These are phyloP conservation scores for Apostasia ramifera DNA, from an alignment of 106 monocot genomes.

Conservation along the genomic window DNA sequence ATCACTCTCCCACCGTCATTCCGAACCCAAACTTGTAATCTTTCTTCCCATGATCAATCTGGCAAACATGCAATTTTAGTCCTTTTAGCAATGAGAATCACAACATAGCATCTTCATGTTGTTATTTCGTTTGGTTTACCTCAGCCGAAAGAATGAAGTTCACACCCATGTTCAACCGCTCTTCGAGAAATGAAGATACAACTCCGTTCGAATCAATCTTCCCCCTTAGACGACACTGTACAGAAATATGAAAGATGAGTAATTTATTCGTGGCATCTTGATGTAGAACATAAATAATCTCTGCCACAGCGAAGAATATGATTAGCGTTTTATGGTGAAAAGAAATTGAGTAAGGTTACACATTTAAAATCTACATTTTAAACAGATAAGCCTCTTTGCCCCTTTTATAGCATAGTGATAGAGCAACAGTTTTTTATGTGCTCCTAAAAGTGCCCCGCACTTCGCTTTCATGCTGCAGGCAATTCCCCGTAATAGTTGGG, in stretches of 20 bases:
- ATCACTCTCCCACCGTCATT: conserved; percentile 87
- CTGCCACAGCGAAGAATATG: too few species aligned
- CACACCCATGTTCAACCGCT: conserved; percentile 93
- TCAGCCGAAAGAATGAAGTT: conserved; percentile 96
- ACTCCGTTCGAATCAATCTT: conserved; percentile 89
- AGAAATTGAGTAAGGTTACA: too few species aligned
- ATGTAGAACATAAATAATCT: too few species aligned
- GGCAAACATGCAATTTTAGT: conserved; percentile 10
- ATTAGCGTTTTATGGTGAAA: too few species aligned
- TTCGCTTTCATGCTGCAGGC: too few species aligned
- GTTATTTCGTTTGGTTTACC: conserved; percentile 26
- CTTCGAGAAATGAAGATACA: conserved; percentile 84
- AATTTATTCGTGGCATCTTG: too few species aligned
- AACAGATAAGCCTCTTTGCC: too few species aligned
- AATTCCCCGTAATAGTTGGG: too few species aligned
- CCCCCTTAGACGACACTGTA: conserved; percentile 90
- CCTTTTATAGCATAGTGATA: too few species aligned
- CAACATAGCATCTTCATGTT: not conserved
- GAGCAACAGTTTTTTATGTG: too few species aligned
- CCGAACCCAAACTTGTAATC: conserved; percentile 99
- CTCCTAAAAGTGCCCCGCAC: too few species aligned
- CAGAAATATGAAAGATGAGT: not conserved
- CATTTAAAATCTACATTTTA: too few species aligned
- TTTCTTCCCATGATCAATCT: conserved; percentile 93
- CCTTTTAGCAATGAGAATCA: not conserved